phyloP scores from a whole-genome alignment of 352 stramenopile genomes.

The Plasmopara muralis region DNA sequence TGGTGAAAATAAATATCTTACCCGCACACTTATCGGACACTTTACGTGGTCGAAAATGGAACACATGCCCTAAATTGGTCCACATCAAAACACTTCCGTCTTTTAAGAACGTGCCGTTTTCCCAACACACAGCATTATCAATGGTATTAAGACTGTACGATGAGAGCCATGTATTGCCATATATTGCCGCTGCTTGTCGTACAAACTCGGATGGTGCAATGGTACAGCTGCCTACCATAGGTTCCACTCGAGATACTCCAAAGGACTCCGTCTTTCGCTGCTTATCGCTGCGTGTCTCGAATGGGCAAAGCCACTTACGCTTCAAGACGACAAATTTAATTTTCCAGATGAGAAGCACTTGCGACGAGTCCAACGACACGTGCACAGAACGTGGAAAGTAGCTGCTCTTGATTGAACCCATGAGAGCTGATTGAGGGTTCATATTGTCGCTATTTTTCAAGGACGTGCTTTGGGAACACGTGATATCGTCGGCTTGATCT shows the following conservation, averaged over 20 bases:
- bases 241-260: conserved; percentile 25
- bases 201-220: conserved; percentile 29
- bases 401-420: conserved; percentile 74
- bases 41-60: conserved; percentile 44
- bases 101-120: conserved; percentile 58
- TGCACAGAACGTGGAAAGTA: conserved; percentile 63
- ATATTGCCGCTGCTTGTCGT: conserved; percentile 13
- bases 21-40: conserved; percentile 21
- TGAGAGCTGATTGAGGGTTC: conserved; percentile 70
- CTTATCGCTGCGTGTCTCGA: conserved; percentile 21
- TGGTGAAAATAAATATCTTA: conserved; percentile 80
- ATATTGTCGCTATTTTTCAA: conserved; percentile 78
- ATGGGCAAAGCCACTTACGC: conserved; percentile 68
- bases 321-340: conserved; percentile 71
- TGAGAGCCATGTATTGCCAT: conserved; percentile 8
- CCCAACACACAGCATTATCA: conserved; percentile 32
- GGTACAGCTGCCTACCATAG: conserved; percentile 45
- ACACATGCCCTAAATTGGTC: conserved; percentile 60
- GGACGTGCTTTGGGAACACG: conserved; percentile 75
- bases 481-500: conserved; percentile 76
- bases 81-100: conserved; percentile 60
- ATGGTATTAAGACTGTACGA: conserved; percentile 7
- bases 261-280: conserved; percentile 17
- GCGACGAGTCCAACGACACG: conserved; percentile 48
- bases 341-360: conserved; percentile 73